Evolutionary conservation across 2,329 filamentous ascomycete species (phyloP), one percentile per base, ranked within the genome.

Genomic region (Cercospora berteroae): DNA sequence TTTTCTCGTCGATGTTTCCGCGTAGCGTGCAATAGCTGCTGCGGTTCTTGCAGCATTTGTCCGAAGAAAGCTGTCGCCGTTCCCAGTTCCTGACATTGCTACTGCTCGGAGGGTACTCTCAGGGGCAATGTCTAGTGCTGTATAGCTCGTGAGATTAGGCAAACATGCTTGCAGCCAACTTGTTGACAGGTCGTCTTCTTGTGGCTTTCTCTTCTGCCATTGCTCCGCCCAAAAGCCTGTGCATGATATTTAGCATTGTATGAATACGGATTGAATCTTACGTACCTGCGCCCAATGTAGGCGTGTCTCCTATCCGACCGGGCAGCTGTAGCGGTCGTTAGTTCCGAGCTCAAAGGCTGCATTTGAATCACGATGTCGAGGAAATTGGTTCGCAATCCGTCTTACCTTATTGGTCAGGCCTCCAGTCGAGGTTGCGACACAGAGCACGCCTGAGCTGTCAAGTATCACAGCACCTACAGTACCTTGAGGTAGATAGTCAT

Each of bases 221-320:
- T 93, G 87, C 77, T 96, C 93, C 0, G 93, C 92, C 92, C 93
- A 97, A 78, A 93, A 97, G 0, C 93, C 93, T 0, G 93, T 90
- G 23, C 6, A 12, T 5, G 8, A 23, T 44, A n/a, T n/a, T 50
- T 10, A 50, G 39, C 18, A 25, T 48, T 48, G 8, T 10, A 20
- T 33, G 27, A 13, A 60, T 39, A 6, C 8, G 50, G 42, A 56
- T 12, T 12, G 12, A 56, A 23, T 13, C 5, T 13, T n/a, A 13
- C 61, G 12, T 56, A 62, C 64, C 31, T 59, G 61, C 63, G 29
- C 66, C 62, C 0, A 93, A 81, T 0, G 90, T 90, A 0, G 93
- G 93, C 10, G 93, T 97, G 76, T 97, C 93, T 0, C 93, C 93
- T 70, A 96, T 89, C 20, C 93, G 84, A 0, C 93, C 93, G 0